Conservation (phyloP, 2,329 filamentous ascomycete species). For the Didymella arachidicola region DNA sequence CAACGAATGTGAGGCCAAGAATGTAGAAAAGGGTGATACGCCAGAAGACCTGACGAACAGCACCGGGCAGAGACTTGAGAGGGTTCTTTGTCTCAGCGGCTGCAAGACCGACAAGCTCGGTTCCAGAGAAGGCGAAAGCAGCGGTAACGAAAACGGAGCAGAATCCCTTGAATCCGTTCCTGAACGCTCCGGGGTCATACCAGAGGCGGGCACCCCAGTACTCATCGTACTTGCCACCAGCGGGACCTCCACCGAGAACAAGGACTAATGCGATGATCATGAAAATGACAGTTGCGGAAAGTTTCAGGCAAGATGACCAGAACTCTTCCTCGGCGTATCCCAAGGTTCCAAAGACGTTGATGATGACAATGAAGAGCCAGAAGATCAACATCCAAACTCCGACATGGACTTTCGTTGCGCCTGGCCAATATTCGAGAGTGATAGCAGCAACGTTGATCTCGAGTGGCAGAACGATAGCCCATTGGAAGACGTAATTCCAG, state of each 20-base stretch:
- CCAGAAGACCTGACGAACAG: constrained; percentile 58
- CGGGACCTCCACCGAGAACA: constrained; percentile 73
- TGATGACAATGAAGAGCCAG: constrained; percentile 74
- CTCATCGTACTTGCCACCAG: constrained; percentile 74
- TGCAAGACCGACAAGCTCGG: constrained; percentile 67
- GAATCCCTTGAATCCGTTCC: constrained; percentile 72
- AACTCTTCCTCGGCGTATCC: constrained; percentile 55
- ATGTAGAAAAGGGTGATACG: constrained; percentile 58
- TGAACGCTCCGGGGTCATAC: constrained; percentile 76
- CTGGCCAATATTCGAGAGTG: constrained; percentile 57
- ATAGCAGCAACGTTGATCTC: constrained; percentile 50
- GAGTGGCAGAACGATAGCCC: constrained; percentile 50
- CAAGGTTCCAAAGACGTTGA: constrained; percentile 66
- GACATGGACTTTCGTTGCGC: constrained; percentile 53
- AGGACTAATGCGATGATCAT: constrained; percentile 87
- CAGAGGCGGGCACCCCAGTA: constrained; percentile 59
- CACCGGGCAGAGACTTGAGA: constrained; percentile 56
- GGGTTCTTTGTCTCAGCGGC: constrained; percentile 67
- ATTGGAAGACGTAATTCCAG: constrained; percentile 50
- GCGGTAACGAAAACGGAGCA: constrained; percentile 70
- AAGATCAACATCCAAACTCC: constrained; percentile 83
- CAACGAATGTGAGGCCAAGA: constrained; percentile 54
- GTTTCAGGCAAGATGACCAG: constrained; percentile 49
- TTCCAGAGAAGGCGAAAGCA: constrained; percentile 69
- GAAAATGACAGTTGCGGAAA: constrained; percentile 61